Percentiles rank a stretch among this genome's conserved stretches.
These are phyloP conservation scores for Thraustochytrium striatum DNA, from an alignment of 352 stramenopile species.

Conservation along the genomic window DNA sequence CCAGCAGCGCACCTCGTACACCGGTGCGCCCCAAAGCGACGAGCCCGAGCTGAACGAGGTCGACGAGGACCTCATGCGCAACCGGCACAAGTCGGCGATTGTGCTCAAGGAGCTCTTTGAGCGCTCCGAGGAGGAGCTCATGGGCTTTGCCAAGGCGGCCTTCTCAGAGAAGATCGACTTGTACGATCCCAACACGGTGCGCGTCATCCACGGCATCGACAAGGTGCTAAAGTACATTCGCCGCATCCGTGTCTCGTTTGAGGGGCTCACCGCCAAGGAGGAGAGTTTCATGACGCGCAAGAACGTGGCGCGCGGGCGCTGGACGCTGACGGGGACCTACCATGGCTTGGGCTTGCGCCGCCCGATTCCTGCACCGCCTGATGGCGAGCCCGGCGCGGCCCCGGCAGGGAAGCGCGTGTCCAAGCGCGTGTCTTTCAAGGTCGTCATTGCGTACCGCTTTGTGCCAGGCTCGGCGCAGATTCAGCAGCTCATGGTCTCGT, in stretches of 20 bases:
- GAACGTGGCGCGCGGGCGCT: constrained; percentile 30
- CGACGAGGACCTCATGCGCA: constrained; percentile 37
- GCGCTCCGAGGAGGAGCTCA: constrained; percentile 23
- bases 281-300: constrained; percentile 47
- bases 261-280: constrained; percentile 24
- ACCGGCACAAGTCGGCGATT: constrained; percentile 33
- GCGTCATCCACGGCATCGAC: constrained; percentile 33
- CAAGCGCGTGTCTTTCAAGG: constrained; percentile 26
- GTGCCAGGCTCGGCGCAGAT: constrained; percentile 32
- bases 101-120: constrained; percentile 44
- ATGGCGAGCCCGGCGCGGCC: too few relatives aligned
- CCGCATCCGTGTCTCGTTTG: constrained; percentile 29
- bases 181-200: constrained; percentile 42
- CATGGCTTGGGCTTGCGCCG: not conserved
- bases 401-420: constrained; percentile 4
- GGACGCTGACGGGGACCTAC: constrained; percentile 39
- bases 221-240: constrained; percentile 46
- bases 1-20: not conserved
- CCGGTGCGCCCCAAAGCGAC: not conserved
- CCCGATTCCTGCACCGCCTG: not conserved
- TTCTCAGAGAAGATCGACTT: constrained; percentile 10
- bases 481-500: constrained; percentile 42
- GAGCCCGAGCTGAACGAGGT: not conserved
- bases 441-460: constrained; percentile 41
- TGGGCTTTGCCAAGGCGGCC: constrained; percentile 13